phyloP scores from a whole-genome alignment of 2,329 filamentous ascomycete genomes.

The Fonsecaea multimorphosa region DNA sequence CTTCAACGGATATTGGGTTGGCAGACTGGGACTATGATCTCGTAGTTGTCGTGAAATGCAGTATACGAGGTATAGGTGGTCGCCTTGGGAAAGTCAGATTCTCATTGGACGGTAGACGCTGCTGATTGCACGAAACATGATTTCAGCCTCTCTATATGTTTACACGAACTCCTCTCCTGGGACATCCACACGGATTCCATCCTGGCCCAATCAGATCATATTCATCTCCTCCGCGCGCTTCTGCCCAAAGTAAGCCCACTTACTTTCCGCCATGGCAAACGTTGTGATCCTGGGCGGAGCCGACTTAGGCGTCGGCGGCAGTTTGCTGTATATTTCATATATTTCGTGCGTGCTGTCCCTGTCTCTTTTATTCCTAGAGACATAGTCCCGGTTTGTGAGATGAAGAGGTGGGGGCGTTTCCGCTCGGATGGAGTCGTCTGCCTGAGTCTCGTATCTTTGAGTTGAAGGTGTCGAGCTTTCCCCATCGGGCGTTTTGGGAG shows the following conservation, averaged over 20 bases:
- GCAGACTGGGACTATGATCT: too few species aligned
- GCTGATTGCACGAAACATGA: neutral
- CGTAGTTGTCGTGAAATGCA: too few species aligned
- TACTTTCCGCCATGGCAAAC: conserved; percentile 29
- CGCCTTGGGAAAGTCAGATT: neutral
- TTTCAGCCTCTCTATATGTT: neutral
- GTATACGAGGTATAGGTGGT: neutral
- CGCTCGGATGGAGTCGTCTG: conserved; percentile 6
- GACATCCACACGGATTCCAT: neutral
- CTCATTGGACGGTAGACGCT: neutral
- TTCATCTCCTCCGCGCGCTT: conserved; percentile 18
- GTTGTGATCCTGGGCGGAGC: conserved; percentile 21
- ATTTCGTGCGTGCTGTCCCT: conserved; percentile 32
- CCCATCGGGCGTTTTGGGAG: neutral
- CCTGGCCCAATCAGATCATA: neutral
- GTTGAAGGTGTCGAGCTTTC: conserved; percentile 22
- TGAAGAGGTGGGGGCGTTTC: conserved; percentile 18
- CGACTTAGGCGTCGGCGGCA: conserved; percentile 13
- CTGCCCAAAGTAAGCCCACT: conserved; percentile 28
- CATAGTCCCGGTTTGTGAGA: neutral
- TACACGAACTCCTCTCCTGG: neutral
- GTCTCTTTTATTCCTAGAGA: neutral
- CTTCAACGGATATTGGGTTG: neutral
- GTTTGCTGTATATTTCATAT: conserved; percentile 28
- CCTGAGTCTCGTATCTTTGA: neutral